Percentiles rank a stretch among this genome's conserved stretches.
These are phyloP conservation scores for Pichia sp. DNA, from an alignment of 1,139 yeast genomes.

Conservation along the genomic window DNA sequence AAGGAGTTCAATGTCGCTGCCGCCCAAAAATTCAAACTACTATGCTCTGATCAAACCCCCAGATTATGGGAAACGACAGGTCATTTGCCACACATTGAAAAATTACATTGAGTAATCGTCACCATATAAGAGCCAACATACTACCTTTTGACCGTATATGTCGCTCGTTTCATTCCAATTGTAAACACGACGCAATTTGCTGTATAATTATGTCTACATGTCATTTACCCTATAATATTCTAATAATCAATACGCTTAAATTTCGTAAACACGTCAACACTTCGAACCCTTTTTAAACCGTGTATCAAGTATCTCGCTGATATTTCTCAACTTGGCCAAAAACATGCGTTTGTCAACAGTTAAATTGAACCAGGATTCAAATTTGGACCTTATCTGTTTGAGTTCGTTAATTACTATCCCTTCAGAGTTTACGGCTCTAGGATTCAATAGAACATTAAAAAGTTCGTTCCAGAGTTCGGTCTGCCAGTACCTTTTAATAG, in stretches of 20 bases:
- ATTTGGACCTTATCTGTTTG: constrained; percentile 8
- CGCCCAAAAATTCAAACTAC: constrained; percentile 5
- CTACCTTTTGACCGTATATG: too few relatives aligned
- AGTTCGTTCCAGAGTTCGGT: constrained; percentile 62
- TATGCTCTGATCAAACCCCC: constrained; percentile 4
- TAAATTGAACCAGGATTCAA: constrained; percentile 21
- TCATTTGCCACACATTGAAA: constrained; percentile 1
- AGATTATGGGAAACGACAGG: constrained; percentile 9
- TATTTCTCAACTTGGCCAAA: constrained; percentile 12
- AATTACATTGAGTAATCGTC: too few relatives aligned
- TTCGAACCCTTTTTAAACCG: constrained; percentile 11
- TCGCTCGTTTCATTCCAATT: too few relatives aligned
- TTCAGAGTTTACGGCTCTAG: constrained; percentile 25
- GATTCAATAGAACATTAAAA: constrained; percentile 60
- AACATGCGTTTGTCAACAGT: constrained; percentile 16
- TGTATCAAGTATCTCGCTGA: constrained; percentile 15
- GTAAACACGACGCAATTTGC: too few relatives aligned
- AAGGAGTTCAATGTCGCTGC: not conserved
- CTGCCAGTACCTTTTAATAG: constrained; percentile 76
- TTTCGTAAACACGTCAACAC: too few relatives aligned
- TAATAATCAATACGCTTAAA: too few relatives aligned
- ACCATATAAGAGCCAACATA: too few relatives aligned
- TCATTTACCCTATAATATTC: too few relatives aligned
- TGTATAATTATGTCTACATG: too few relatives aligned
- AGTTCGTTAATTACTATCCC: constrained; percentile 16